These are phyloP conservation scores for Xylaria sp. DNA, from an alignment of 2,329 filamentous ascomycete species.

Conservation along the genomic window DNA sequence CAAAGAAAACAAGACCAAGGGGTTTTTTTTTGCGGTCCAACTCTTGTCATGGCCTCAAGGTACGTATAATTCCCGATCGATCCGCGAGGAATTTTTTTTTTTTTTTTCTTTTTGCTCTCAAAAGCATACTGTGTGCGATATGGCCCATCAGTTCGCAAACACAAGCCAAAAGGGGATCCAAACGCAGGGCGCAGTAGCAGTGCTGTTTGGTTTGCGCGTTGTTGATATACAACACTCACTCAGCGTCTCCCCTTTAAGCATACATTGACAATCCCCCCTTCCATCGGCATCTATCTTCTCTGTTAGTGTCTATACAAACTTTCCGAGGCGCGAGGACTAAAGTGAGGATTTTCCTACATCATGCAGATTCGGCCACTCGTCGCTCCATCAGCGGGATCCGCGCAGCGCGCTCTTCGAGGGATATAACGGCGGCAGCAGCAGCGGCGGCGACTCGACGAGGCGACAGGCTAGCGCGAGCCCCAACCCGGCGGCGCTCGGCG, in stretches of 20 bases:
- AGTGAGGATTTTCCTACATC: not conserved
- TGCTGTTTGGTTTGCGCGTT: not conserved
- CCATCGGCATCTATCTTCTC: not conserved
- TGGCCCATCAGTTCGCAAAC: too few species aligned
- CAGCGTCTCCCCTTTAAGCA: not conserved
- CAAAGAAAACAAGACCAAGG: not conserved
- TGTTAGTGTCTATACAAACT: not conserved
- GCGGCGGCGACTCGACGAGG: constrained; percentile 58
- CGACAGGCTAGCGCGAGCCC: constrained; percentile 59
- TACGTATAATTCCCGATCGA: constrained; percentile 38
- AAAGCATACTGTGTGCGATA: too few species aligned
- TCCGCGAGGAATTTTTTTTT: not conserved
- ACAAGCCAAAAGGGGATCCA: too few species aligned
- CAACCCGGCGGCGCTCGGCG: constrained; percentile 51
- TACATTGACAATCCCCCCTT: not conserved
- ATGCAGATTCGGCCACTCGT: constrained; percentile 71
- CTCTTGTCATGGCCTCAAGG: constrained; percentile 47
- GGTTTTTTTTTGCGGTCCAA: constrained; percentile 14
- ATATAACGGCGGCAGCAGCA: constrained; percentile 69
- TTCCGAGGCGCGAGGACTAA: not conserved
- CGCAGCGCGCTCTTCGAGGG: constrained; percentile 79
- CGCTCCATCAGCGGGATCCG: constrained; percentile 78
- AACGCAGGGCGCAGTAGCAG: too few species aligned
- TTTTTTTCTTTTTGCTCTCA: too few species aligned
- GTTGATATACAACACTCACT: not conserved